Evolutionary conservation across 176 grass and related monocot genomes (phyloP), one percentile per base, ranked within the genome.

Genomic region (Phyllostachys edulis): DNA sequence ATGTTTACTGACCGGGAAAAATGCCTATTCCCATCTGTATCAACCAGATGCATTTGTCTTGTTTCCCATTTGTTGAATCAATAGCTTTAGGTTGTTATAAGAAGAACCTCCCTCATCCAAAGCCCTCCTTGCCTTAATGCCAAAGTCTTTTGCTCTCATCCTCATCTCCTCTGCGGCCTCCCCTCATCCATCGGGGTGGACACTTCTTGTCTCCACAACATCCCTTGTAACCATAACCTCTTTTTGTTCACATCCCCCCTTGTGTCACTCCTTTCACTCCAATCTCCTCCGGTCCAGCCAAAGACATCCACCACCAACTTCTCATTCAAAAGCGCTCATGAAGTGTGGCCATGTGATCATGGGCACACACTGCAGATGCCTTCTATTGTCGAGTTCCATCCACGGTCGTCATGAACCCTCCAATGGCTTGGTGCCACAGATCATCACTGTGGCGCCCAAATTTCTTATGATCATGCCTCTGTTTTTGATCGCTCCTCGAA

Each of bases 331-430:
- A 95, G 90, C 14, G 85, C 81, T n/a, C n/a, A n/a, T n/a, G 55
- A 86, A 92, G 23, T 86, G 85, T 15, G 82, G 88, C 90, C 93
- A 92, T 71, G 90, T 92, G 57, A 90, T 88, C 93, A 95, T 87
- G 37, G 93, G 85, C 65, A 89, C 57, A 12, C 93, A n/a, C 85
- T 0, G 14, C 87, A 92, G 39, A 94, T 86, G 27, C 84, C 84
- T 63, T 94, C 90, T 79, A 90, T 62, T 47, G 78, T 84, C n/a
- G 87, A 94, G 78, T 92, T 94, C 93, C 93, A 94, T 20, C 93
- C 93, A 38, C 93, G 86, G 75, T 92, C 6, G 88, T 90, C 46
- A 95, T 47, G 50, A 95, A 95, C 42, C 85, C 88, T 77, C 90
- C 93, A 29, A 92, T 47, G 10, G 90, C 74, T 57, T 63, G 88